Conservation (phyloP, 352 stramenopile species). For the Pythium oligandrum region DNA sequence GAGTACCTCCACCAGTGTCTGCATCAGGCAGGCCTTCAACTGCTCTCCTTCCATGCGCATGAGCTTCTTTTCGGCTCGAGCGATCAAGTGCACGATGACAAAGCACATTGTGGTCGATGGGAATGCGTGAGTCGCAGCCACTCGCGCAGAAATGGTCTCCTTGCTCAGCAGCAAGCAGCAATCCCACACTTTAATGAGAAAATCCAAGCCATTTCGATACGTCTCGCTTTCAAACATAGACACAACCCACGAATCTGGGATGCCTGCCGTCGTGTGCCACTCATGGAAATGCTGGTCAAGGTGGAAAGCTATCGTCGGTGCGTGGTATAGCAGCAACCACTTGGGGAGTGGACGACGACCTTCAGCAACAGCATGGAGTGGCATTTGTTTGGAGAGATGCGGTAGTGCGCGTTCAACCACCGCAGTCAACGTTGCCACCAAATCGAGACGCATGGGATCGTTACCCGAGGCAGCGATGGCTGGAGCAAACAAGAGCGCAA, state of each 20-base stretch:
- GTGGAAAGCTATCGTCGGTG: constrained; percentile 59
- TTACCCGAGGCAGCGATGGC: constrained; percentile 52
- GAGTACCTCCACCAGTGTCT: constrained; percentile 51
- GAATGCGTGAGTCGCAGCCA: constrained; percentile 12
- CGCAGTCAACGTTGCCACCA: constrained; percentile 41
- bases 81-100: constrained; percentile 41
- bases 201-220: constrained; percentile 40
- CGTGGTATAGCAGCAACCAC: constrained; percentile 72
- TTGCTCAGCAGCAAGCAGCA: constrained; percentile 46
- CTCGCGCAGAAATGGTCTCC: not conserved
- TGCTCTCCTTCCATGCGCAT: constrained; percentile 70
- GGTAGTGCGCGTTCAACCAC: constrained; percentile 48
- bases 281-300: constrained; percentile 70
- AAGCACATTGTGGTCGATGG: constrained; percentile 43
- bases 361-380: constrained; percentile 18
- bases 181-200: constrained; percentile 66
- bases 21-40: constrained; percentile 59
- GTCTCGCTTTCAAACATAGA: constrained; percentile 70
- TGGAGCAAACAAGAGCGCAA: constrained; percentile 52
- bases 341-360: constrained; percentile 52
- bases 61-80: constrained; percentile 48
- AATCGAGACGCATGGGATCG: constrained; percentile 61
- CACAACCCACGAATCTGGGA: constrained; percentile 66
- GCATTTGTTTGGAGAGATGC: constrained; percentile 36
- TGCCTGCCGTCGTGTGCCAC: constrained; percentile 41